These are phyloP conservation scores for Peterozyma toletana DNA, from an alignment of 805 yeast species.

Conservation along the genomic window DNA sequence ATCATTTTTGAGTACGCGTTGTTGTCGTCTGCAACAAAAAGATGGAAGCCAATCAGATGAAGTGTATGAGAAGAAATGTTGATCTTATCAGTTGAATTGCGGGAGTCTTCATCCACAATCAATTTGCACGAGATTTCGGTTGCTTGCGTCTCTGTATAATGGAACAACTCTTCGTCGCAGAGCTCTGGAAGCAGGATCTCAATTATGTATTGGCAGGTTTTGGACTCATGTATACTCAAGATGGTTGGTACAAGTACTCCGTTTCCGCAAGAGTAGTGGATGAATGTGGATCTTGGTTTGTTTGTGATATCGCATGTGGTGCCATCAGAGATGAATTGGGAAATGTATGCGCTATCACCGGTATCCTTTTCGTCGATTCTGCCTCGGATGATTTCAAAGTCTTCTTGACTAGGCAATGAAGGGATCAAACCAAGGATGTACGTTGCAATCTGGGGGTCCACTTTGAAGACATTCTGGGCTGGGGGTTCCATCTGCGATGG, in stretches of 20 bases:
- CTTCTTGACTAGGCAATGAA: slow-evolving; percentile 10
- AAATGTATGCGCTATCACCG: slow-evolving; percentile 19
- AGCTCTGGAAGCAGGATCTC: slow-evolving; percentile 15
- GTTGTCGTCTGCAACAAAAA: too few relatives aligned
- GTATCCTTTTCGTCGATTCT: slow-evolving; percentile 1
- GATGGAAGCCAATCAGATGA: too few relatives aligned
- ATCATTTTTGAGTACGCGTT: not conserved
- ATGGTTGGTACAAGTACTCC: slow-evolving; percentile 10
- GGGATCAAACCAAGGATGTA: slow-evolving; percentile 13
- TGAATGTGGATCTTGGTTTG: slow-evolving; percentile 16
- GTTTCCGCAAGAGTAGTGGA: slow-evolving; percentile 20
- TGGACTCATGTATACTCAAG: slow-evolving; percentile 20
- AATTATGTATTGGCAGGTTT: slow-evolving; percentile 23
- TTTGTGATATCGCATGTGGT: slow-evolving; percentile 25
- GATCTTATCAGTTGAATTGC: not conserved
- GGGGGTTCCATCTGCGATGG: not conserved
- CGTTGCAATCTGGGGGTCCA: slow-evolving; percentile 4
- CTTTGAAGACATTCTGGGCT: not conserved
- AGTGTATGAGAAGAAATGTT: not conserved
- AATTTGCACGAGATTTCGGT: slow-evolving; percentile 15
- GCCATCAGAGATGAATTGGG: slow-evolving; percentile 22
- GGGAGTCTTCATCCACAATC: slow-evolving; percentile 1
- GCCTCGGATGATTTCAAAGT: slow-evolving; percentile 16
- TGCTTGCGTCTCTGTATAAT: slow-evolving; percentile 7
- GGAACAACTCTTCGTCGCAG: slow-evolving; percentile 15